phyloP scores from a whole-genome alignment of 768 basidiomycete genomes.

The Leccinum sublutescens region DNA sequence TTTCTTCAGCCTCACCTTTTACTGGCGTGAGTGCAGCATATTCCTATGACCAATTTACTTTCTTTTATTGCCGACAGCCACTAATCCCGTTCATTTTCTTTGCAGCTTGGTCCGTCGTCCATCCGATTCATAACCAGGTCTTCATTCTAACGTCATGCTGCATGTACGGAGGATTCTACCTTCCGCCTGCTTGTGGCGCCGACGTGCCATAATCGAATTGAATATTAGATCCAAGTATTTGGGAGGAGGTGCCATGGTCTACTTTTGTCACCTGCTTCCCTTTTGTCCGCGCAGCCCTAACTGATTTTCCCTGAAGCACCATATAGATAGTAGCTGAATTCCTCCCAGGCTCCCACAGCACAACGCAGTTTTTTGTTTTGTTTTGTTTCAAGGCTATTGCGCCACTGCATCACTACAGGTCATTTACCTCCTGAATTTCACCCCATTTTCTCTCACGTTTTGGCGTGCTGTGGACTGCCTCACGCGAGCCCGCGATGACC shows the following conservation, averaged over 20 bases:
- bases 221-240: conserved; percentile 2
- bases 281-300: neutral
- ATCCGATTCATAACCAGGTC: conserved; percentile 1
- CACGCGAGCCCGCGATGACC: conserved; percentile 17
- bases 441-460: conserved; percentile 21
- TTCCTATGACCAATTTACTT: conserved; percentile 3
- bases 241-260: neutral
- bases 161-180: conserved; percentile 7
- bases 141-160: conserved; percentile 7
- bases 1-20: neutral
- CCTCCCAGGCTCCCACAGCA: conserved; percentile 12
- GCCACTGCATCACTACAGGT: neutral
- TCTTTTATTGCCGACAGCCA: conserved; percentile 1
- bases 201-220: conserved; percentile 4
- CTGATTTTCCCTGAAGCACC: neutral
- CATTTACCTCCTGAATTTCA: conserved; percentile 2
- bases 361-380: neutral
- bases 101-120: conserved; percentile 1
- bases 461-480: conserved; percentile 13
- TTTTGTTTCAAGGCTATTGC: conserved; percentile 1
- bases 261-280: conserved; percentile 1
- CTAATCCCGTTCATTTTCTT: conserved; percentile 1
- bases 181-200: conserved; percentile 3
- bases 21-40: conserved; percentile 10
- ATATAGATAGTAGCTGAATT: neutral